phyloP scores from a whole-genome alignment of 2,329 filamentous ascomycete genomes.

The Capronia coronata region DNA sequence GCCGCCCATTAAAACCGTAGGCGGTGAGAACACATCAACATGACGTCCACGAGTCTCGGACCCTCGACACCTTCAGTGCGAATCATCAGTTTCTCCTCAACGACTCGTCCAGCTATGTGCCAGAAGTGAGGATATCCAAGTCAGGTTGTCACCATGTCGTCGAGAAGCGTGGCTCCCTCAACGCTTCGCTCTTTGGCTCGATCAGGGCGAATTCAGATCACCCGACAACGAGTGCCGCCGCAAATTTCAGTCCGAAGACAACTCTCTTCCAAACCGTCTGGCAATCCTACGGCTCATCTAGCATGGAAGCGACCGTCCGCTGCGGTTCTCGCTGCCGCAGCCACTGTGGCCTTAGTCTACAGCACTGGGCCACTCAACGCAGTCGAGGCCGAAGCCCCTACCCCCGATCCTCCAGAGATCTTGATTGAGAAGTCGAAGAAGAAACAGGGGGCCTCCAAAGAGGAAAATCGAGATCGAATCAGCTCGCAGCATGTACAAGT shows the following conservation, averaged over 20 bases:
- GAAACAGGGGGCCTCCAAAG: constrained; percentile 50
- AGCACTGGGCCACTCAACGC: constrained; percentile 31
- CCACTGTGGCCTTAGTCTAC: constrained; percentile 38
- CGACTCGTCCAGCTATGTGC: neutral
- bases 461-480: constrained; percentile 68
- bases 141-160: constrained; percentile 5
- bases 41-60: neutral
- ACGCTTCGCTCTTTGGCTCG: constrained; percentile 8
- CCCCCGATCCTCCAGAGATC: constrained; percentile 46
- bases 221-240: constrained; percentile 1
- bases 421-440: constrained; percentile 63
- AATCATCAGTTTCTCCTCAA: neutral
- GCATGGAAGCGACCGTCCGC: constrained; percentile 28
- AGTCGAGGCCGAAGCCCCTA: constrained; percentile 45
- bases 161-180: constrained; percentile 7
- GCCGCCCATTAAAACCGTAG: neutral
- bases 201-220: constrained; percentile 1
- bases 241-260: constrained; percentile 5
- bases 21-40: neutral
- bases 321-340: constrained; percentile 38
- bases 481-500: constrained; percentile 85
- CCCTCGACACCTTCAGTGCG: neutral
- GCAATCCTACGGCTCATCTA: constrained; percentile 3
- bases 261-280: constrained; percentile 5
- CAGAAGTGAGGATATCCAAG: neutral